Conservation (phyloP, 805 yeast species). For the Sungouiozyma intestinalis region DNA sequence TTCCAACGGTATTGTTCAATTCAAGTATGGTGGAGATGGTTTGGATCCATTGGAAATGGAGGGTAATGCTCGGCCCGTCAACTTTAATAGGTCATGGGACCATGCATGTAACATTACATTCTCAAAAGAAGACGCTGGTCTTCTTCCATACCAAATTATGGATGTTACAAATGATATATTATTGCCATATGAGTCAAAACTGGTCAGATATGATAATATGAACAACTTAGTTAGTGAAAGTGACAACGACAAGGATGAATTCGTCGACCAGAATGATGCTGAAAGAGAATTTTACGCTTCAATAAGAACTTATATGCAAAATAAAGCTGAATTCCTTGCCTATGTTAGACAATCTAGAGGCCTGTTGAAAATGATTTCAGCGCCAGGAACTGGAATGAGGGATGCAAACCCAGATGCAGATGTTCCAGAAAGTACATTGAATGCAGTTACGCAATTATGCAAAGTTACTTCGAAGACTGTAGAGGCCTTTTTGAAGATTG, state of each 20-base stretch:
- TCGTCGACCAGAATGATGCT: constrained; percentile 77
- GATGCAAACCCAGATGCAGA: constrained; percentile 31
- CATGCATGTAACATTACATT: constrained; percentile 74
- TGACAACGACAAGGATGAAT: constrained; percentile 43
- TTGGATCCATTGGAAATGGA: constrained; percentile 98
- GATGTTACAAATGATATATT: constrained; percentile 46
- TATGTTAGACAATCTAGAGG: constrained; percentile 44
- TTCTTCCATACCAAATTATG: constrained; percentile 62
- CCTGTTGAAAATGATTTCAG: constrained; percentile 35
- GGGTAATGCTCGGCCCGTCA: constrained; percentile 95
- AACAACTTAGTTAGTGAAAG: constrained; percentile 43
- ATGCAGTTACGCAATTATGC: constrained; percentile 50
- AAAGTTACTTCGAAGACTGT: constrained; percentile 57
- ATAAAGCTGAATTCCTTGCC: constrained; percentile 50
- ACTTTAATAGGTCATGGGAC: constrained; percentile 89
- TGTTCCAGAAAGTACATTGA: constrained; percentile 29
- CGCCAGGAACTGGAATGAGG: constrained; percentile 37
- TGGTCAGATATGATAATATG: constrained; percentile 62
- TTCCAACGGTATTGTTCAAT: constrained; percentile 92
- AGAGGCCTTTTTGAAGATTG: constrained; percentile 56
- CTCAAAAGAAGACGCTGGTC: constrained; percentile 39
- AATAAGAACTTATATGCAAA: constrained; percentile 49
- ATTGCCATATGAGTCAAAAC: constrained; percentile 46
- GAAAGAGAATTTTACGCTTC: constrained; percentile 78
- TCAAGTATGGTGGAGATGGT: constrained; percentile 97